Percentiles rank a stretch among this genome's conserved stretches.
These are phyloP conservation scores for Phytopythium montanum DNA, from an alignment of 352 stramenopile species.

Conservation along the genomic window DNA sequence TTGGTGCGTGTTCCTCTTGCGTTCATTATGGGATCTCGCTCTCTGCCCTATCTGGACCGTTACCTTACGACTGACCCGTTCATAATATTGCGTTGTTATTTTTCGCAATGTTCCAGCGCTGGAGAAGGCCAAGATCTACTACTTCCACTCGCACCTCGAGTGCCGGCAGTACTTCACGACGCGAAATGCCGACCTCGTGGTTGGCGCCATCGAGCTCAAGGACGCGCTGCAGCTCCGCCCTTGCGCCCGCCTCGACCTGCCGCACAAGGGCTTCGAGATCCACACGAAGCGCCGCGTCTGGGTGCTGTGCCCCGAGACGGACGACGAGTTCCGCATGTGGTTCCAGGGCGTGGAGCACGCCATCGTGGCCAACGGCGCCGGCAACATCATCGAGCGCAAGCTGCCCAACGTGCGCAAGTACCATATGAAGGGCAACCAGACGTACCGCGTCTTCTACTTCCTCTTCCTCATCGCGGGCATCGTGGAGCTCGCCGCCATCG, in stretches of 20 bases:
- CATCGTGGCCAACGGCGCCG: constrained; percentile 67
- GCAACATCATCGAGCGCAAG: constrained; percentile 86
- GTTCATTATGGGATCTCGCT: background rate
- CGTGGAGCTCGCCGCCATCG: constrained; percentile 62
- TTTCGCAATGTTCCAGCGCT: constrained; percentile 29
- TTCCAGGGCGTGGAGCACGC: constrained; percentile 77
- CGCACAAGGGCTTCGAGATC: constrained; percentile 79
- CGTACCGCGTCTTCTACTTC: constrained; percentile 81
- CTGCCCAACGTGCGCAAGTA: constrained; percentile 88
- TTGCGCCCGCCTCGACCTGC: constrained; percentile 74
- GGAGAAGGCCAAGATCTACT: constrained; percentile 88
- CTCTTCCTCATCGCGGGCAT: constrained; percentile 69
- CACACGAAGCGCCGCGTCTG: constrained; percentile 84
- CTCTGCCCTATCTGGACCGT: background rate
- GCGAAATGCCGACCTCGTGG: constrained; percentile 74
- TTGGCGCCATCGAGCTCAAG: constrained; percentile 81
- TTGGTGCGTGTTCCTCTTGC: constrained; percentile 22
- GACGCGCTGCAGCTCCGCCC: constrained; percentile 81
- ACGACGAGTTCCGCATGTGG: constrained; percentile 87
- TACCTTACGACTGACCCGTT: background rate
- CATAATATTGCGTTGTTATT: too few relatives aligned
- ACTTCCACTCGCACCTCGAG: constrained; percentile 84
- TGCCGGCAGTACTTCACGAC: constrained; percentile 87
- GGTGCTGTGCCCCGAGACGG: constrained; percentile 82
- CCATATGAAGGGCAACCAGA: constrained; percentile 83